A percentile compares a stretch with the other conserved stretches of the same genome.
Conservation (phyloP, 176 grass and related monocot species). For the Triticum aestivum region DNA sequence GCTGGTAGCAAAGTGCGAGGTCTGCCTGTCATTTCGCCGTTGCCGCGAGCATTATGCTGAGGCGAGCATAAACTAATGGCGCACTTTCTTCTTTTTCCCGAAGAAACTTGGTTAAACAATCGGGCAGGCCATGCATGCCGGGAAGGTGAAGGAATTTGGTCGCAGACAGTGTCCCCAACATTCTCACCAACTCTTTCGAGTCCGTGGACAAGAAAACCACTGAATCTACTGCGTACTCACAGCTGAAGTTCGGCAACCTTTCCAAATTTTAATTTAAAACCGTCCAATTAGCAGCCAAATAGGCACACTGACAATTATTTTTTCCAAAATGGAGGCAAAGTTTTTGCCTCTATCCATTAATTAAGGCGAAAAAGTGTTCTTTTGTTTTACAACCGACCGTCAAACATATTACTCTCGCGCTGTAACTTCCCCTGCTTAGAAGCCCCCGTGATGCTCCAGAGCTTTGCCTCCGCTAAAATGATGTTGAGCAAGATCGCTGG, state of each 20-base stretch:
- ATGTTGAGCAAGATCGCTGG: no score
- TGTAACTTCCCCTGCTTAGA: no score
- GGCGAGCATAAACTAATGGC: conserved; percentile 22
- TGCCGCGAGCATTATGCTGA: conserved; percentile 28
- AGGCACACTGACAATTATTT: not conserved
- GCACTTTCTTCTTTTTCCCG: not conserved
- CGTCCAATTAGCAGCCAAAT: not conserved
- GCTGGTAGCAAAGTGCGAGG: not conserved
- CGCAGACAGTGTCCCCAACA: conserved; percentile 10
- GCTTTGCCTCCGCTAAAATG: no score
- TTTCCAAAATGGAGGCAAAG: no score
- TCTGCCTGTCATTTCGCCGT: conserved; percentile 23
- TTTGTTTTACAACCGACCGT: no score
- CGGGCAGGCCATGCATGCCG: no score
- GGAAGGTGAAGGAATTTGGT: not conserved
- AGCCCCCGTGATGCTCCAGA: no score
- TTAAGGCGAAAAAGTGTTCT: no score
- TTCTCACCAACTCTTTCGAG: conserved; percentile 24
- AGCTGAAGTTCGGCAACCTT: conserved; percentile 10
- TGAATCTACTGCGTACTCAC: conserved; percentile 1
- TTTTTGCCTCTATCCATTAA: no score
- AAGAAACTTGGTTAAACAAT: not conserved
- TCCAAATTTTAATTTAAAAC: not conserved
- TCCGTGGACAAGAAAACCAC: not conserved
- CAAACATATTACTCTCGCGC: no score